Evolutionary conservation across 129 eudicot genomes (phyloP), one percentile per base, ranked within the genome.

Genomic region (Scalesia atractyloides): DNA sequence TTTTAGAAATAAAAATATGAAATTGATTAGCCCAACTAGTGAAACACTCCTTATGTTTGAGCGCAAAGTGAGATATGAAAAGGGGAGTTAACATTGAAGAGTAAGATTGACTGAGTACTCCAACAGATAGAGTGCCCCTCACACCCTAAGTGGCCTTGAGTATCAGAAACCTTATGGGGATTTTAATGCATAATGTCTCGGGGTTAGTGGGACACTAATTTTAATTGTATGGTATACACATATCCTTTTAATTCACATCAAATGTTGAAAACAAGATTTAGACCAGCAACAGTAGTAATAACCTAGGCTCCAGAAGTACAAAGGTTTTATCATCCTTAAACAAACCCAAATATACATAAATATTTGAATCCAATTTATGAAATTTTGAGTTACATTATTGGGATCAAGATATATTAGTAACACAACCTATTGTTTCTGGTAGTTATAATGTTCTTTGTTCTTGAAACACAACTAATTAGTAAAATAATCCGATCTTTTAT

Each of bases 161-260:
- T 24, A 24, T 1, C 30, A 24, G 2, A 24, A 24, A 24, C 30
- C 30, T 24, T 24, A 47, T 37, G 70, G 71, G 41, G 50, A 48
- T 54, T 46, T 44, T 34, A 47, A 62, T 73, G 22, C 39, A 26
- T 16, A 48, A 34, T 62, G 62, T 49, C 19, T 36, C 62, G 15
- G 52, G 70, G 51, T 62, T 47, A 62, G 17, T 33, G 53, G 78
- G 64, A 17, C 60, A 44, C 49, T 60, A 47, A 58, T 30, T 60
- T 16, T 73, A 34, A 41, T 41, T 26, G 44, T 57, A 14, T 30
- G 19, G 19, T 61, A 61, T 61, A 30, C 34, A 26, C 37, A 24
- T 61, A 34, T 61, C 17, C 65, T 59, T 59, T 11, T 61, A 61
- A 12, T 5, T 61, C 14, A 61, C 66, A 61, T 61, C 66, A 61